phyloP scores from a whole-genome alignment of 192 early-diverging fungal species.

The Entrophospora sp. region DNA sequence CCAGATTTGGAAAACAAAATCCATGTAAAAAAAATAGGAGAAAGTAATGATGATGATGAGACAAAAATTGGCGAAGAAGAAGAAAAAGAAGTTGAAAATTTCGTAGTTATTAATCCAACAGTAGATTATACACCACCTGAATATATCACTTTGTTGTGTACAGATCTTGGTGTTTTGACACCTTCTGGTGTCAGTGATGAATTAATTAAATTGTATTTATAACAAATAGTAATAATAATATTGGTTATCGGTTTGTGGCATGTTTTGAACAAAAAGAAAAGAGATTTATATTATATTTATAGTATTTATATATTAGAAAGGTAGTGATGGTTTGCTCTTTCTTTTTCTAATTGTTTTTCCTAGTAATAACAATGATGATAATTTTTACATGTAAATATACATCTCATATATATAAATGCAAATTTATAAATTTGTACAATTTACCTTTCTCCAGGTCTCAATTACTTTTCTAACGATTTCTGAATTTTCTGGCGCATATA shows the following conservation, averaged over 20 bases:
- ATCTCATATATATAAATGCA: not conserved
- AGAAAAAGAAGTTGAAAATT: constrained; percentile 19
- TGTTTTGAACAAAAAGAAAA: too few species aligned
- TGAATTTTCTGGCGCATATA: too few species aligned
- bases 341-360: constrained; percentile 14
- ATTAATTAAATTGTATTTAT: constrained; percentile 74
- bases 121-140: constrained; percentile 93
- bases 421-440: not conserved
- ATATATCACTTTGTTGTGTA: constrained; percentile 79
- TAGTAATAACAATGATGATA: not conserved
- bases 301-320: constrained; percentile 5
- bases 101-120: constrained; percentile 54
- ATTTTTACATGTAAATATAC: not conserved
- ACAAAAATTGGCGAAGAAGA: constrained; percentile 4
- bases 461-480: too few species aligned
- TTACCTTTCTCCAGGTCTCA: constrained; percentile 37
- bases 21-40: too few species aligned
- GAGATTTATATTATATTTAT: too few species aligned
- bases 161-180: constrained; percentile 85
- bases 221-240: constrained; percentile 3
- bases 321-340: constrained; percentile 12
- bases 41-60: too few species aligned
- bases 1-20: constrained; percentile 44
- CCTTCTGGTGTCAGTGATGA: constrained; percentile 83
- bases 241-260: too few species aligned